phyloP scores from a whole-genome alignment of 2,329 filamentous ascomycete genomes.

The Aquanectria penicillioides region DNA sequence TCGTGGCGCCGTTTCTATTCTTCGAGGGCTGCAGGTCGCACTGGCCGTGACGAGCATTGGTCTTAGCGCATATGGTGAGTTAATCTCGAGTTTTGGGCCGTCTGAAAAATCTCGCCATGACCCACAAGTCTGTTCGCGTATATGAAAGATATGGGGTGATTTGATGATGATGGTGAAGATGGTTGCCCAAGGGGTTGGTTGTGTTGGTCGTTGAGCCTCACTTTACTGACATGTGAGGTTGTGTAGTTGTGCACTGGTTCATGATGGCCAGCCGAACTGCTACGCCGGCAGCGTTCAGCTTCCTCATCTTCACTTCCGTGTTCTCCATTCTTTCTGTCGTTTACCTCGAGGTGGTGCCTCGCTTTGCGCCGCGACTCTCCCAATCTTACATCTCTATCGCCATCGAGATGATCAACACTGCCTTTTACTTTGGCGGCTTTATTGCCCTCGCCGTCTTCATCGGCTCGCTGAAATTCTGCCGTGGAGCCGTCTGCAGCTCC shows the following conservation, averaged over 20 bases:
- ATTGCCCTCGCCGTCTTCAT: conserved; percentile 68
- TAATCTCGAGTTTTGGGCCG: no score
- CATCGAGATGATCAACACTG: conserved; percentile 61
- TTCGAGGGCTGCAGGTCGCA: conserved; percentile 38
- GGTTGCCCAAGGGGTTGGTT: no score
- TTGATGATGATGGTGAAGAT: no score
- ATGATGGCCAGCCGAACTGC: conserved; percentile 62
- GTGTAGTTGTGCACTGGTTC: conserved; percentile 69
- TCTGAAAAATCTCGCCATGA: no score
- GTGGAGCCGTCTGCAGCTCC: conserved; percentile 64
- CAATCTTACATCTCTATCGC: conserved; percentile 60
- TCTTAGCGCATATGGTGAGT: conserved; percentile 38
- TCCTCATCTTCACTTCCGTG: conserved; percentile 64
- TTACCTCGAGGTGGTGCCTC: conserved; percentile 62
- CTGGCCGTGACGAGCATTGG: conserved; percentile 37
- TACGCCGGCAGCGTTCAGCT: conserved; percentile 67
- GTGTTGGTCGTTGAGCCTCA: no score
- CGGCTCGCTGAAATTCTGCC: conserved; percentile 64
- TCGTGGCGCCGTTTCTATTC: conserved; percentile 27
- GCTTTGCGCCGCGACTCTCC: conserved; percentile 55
- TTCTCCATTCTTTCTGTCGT: conserved; percentile 64
- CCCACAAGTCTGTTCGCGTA: no score
- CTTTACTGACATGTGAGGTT: not conserved
- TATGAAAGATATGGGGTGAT: conserved; percentile 6
- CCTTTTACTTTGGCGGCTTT: conserved; percentile 70